Base-by-base conservation (phyloP, 2,329 filamentous ascomycete genomes). In the Aspergillus vadensis region DNA sequence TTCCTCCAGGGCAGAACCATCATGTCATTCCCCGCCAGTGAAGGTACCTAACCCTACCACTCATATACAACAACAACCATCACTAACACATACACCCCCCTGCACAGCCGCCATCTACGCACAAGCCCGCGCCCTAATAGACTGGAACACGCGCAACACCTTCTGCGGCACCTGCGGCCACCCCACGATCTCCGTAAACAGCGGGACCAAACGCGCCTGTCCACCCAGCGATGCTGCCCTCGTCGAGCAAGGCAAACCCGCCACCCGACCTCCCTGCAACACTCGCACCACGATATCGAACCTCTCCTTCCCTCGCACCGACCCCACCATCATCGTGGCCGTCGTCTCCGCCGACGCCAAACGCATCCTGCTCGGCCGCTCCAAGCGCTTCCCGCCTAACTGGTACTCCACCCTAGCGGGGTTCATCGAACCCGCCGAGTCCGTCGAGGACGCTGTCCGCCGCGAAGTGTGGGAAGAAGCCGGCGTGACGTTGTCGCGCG, bases 241-340 rank as follows among this genome's bases (percentile, higher is more conserved):
- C 19, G 5, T 65, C 4, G 65, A 65, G 0, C 62, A 74, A 25
- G 74, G 73, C 6, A 71, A 73, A 44, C 65, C 70, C 3, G 66
- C 64, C 5, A 72, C 74, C 50, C 87, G 92, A 8, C 83, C 83
- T 1, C 84, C 89, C 17, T 99, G 95, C 77, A 88, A 86, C 7
- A 96, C 93, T 0, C 86, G 95, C 57, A 89, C 87, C 41, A 92
- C 91, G 25, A 80, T 99, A 49, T 96, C 92, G 32, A 99, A 99
- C 77, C 83, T 97, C 56, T 89, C 85, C 71, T 98, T 97, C 82
- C 94, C 94, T 2, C 87, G 93, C 54, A 97, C 94, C 2, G 93
- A 97, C 70, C 92, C 93, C 1, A 96, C 92, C 27, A 92, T 98
- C 74, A 99, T 99, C 78, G 93, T 96, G 79, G 94, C 93, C 0